A percentile compares a stretch with the other conserved stretches of the same genome.
Evolutionary conservation across 805 yeast genomes (phyloP).

Genomic region (Candida odintsovae): DNA sequence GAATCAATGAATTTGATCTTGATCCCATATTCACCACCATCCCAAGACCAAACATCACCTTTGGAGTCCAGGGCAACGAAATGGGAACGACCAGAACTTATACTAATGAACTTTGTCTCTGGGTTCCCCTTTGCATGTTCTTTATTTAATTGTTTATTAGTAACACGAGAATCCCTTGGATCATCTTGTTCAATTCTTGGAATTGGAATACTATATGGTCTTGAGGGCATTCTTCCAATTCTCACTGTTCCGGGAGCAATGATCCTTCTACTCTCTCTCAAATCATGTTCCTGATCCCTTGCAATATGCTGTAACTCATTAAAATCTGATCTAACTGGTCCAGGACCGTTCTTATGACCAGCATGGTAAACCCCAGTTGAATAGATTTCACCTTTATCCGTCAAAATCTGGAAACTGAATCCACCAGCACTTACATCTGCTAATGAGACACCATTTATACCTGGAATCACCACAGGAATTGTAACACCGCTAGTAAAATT

Average conservation of each 20-base stretch:
- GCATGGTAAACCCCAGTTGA: conserved; percentile 39
- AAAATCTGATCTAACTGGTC: conserved; percentile 33
- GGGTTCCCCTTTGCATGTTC: not conserved
- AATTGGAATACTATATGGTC: conserved; percentile 1
- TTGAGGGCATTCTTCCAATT: not conserved
- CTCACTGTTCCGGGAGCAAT: conserved; percentile 1
- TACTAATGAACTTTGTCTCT: conserved; percentile 34
- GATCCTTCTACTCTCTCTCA: not conserved
- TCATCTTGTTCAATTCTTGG: not conserved
- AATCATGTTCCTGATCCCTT: conserved; percentile 8
- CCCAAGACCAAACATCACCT: conserved; percentile 59
- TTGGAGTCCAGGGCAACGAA: conserved; percentile 51
- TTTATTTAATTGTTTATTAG: not conserved
- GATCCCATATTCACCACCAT: conserved; percentile 39
- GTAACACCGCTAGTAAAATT: conserved; percentile 20
- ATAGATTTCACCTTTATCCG: conserved; percentile 49
- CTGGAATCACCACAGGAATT: conserved; percentile 31
- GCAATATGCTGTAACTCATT: conserved; percentile 14
- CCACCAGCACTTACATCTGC: conserved; percentile 59
- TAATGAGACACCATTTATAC: conserved; percentile 30
- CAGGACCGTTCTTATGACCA: conserved; percentile 33
- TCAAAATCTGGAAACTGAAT: conserved; percentile 52
- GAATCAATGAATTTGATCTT: conserved; percentile 32
- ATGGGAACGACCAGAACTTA: conserved; percentile 62
- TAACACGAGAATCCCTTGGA: not conserved